Evolutionary conservation across 495 filamentous ascomycete genomes (phyloP).

Genomic region (Tetracladium setigerum): DNA sequence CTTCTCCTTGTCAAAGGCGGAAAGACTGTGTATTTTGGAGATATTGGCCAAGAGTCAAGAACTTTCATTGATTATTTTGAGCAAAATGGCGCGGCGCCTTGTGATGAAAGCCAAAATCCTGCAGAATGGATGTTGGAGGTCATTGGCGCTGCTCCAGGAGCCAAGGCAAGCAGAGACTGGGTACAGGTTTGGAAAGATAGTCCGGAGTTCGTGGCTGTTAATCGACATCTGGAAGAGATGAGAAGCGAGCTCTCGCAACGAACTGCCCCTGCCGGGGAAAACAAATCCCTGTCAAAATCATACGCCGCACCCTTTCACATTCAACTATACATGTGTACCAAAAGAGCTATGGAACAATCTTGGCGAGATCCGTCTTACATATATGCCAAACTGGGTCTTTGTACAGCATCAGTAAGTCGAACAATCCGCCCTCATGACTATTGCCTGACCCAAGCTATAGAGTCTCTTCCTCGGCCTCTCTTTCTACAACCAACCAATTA

Average conservation of each 20-base stretch:
- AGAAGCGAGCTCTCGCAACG: slow-evolving; percentile 43
- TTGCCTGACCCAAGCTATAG: too few relatives aligned
- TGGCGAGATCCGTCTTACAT: neutral
- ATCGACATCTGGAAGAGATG: slow-evolving; percentile 60
- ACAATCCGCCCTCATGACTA: too few relatives aligned
- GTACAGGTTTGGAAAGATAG: slow-evolving; percentile 68
- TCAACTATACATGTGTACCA: neutral
- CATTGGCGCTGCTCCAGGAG: slow-evolving; percentile 76
- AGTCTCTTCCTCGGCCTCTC: slow-evolving; percentile 79
- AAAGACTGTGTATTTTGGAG: slow-evolving; percentile 68
- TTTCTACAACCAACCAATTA: slow-evolving; percentile 65
- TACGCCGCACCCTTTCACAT: neutral
- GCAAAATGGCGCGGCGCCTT: slow-evolving; percentile 59
- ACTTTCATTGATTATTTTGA: slow-evolving; percentile 62
- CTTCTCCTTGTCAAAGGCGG: slow-evolving; percentile 61
- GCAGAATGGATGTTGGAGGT: slow-evolving; percentile 98
- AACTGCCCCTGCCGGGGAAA: slow-evolving; percentile 40
- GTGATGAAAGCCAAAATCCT: slow-evolving; percentile 66
- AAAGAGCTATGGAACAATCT: neutral
- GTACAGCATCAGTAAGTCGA: neutral
- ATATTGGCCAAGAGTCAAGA: slow-evolving; percentile 58
- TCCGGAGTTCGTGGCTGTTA: slow-evolving; percentile 59
- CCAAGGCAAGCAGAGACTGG: slow-evolving; percentile 70
- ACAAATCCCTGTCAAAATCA: neutral
- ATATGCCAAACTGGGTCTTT: neutral